Conservation (phyloP, 2,329 filamentous ascomycete genomes). For the Gnomoniopsis smithogilvyi region DNA sequence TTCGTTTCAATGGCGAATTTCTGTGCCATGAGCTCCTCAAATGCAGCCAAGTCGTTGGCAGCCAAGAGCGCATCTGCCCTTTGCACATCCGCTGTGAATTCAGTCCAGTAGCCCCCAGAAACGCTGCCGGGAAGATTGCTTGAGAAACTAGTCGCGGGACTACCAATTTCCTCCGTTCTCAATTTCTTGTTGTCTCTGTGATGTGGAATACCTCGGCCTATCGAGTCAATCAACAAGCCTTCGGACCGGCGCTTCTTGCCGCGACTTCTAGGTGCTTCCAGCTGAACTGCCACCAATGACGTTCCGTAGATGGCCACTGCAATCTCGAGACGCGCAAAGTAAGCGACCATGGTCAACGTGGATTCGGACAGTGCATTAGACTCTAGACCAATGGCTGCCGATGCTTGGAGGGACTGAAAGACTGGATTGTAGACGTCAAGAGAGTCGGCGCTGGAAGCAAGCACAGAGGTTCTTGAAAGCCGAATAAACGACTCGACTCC, state of each 20-base stretch:
- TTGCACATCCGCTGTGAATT: constrained; percentile 41
- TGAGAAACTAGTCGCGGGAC: constrained; percentile 36
- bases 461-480: constrained; percentile 62
- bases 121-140: constrained; percentile 46
- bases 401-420: constrained; percentile 59
- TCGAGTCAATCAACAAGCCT: constrained; percentile 69
- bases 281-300: constrained; percentile 64
- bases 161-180: constrained; percentile 21
- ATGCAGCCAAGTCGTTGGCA: constrained; percentile 42
- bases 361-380: constrained; percentile 24
- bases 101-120: constrained; percentile 45
- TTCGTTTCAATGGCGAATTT: constrained; percentile 43
- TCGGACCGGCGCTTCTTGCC: constrained; percentile 53
- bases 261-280: constrained; percentile 59
- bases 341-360: constrained; percentile 49
- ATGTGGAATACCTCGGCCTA: constrained; percentile 59
- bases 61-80: constrained; percentile 46
- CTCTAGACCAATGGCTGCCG: constrained; percentile 41
- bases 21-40: constrained; percentile 47
- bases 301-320: constrained; percentile 63
- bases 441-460: constrained; percentile 55
- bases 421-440: constrained; percentile 67
- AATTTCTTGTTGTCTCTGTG: constrained; percentile 34
- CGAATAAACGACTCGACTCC: constrained; percentile 61
- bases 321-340: constrained; percentile 64